Evolutionary conservation across 805 yeast species (phyloP), one percentile per base, ranked within the genome.

Genomic region (Ogataea neopini): DNA sequence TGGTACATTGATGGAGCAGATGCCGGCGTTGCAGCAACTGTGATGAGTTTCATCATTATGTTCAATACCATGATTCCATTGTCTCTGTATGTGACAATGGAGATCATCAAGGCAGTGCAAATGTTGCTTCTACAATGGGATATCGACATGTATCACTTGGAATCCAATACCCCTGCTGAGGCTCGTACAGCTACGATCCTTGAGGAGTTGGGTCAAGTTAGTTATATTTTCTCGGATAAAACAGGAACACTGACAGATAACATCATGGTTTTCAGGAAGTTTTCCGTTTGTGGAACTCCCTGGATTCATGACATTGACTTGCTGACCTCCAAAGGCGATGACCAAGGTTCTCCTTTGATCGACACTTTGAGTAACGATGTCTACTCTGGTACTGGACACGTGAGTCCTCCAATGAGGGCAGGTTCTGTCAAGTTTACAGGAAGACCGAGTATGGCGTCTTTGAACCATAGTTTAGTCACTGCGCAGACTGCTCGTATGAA

Each of bases 211-310:
- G 99, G 99, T 2, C 99, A 94, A 64, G 97, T 95, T 1, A 85
- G 96, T 41, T 91, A 92, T 62, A 78, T 94, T 3, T 94, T 94
- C 64, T 87, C 96, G 50, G 99, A 94, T 67, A 94, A 94, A 66
- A 94, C 99, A 0, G 99, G 99, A 8, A 94, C 99, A 0, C 75
- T 94, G 51, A 94, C 99, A 0, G 98, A 94, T 58, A 94, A 94
- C 63, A 70, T 84, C 58, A 94, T 94, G 99, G 70, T 92, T 22
- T 94, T 94, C 65, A 76, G 97, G 39, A 91, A 91, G 61, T 79
- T 92, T 56, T 81, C 95, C 8, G 84, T 94, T 4, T 84, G 86
- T 44, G 99, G 99, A 2, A 76, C 84, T 3, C 81, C 96, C 4
- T 94, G 97, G 97, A 61, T 82, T 8, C 99, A 94, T 66, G 90